A percentile compares a stretch with the other conserved stretches of the same genome.
These are phyloP conservation scores for Cutaneotrichosporon arboriforme DNA, from an alignment of 1,284 basidiomycete genomes.

Conservation along the genomic window DNA sequence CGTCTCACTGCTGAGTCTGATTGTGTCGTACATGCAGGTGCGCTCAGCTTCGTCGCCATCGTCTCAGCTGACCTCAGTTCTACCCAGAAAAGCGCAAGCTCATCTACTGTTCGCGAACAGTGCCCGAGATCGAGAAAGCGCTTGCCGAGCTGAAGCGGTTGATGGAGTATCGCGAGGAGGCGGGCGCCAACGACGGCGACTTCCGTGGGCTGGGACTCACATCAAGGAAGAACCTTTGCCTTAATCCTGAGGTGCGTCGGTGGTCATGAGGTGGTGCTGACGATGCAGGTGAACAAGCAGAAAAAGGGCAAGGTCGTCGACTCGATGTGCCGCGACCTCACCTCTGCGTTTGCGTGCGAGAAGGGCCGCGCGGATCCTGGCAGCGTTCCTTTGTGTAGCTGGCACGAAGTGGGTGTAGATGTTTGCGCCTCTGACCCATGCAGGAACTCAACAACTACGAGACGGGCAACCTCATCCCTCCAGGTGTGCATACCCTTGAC, in stretches of 20 bases:
- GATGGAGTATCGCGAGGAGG: conserved; percentile 85
- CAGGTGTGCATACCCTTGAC: conserved; percentile 90
- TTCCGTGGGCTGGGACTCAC: conserved; percentile 91
- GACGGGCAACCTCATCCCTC: conserved; percentile 74
- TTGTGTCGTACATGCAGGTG: conserved; percentile 97
- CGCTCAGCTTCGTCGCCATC: conserved; percentile 6
- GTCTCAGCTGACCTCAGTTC: conserved; percentile 55
- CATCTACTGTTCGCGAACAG: conserved; percentile 98
- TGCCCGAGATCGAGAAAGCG: conserved; percentile 99
- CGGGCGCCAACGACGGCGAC: conserved; percentile 65
- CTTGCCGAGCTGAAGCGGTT: conserved; percentile 90
- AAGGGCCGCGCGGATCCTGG: conserved; percentile 83
- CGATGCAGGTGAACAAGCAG: conserved; percentile 75
- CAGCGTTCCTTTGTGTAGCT: conserved; percentile 86
- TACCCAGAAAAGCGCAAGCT: conserved; percentile 88
- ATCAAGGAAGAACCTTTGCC: conserved; percentile 92
- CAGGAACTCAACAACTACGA: conserved; percentile 73
- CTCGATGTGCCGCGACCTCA: conserved; percentile 92
- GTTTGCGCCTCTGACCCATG: background rate
- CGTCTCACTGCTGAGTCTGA: conserved; percentile 89
- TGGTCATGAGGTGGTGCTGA: background rate
- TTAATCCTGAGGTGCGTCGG: conserved; percentile 78
- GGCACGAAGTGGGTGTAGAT: conserved; percentile 74
- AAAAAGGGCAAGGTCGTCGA: conserved; percentile 98
- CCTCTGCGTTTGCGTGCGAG: conserved; percentile 76